Evolutionary conservation across 208 protist genomes (phyloP).

Genomic region (Acanthamoeba sp.): DNA sequence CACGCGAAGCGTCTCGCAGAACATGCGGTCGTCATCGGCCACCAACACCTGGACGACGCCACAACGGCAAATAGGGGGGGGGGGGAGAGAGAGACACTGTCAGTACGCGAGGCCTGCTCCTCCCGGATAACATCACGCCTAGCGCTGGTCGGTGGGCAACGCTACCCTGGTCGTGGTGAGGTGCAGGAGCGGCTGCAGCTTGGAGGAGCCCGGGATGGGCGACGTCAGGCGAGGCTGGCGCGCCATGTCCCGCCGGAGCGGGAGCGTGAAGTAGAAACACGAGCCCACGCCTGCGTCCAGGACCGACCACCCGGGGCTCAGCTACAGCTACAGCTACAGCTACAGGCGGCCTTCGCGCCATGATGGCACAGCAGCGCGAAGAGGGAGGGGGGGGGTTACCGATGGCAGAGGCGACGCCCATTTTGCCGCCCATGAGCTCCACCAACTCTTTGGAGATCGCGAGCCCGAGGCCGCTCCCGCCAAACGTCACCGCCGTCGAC

Average conservation of each 20-base stretch:
- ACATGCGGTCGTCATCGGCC: slow-evolving; percentile 42
- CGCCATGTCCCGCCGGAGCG: slow-evolving; percentile 10
- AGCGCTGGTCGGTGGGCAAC: not conserved
- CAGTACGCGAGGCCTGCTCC: too few relatives aligned
- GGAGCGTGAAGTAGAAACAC: slow-evolving; percentile 55
- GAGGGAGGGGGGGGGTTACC: not conserved
- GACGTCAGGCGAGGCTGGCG: not conserved
- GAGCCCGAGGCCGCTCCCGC: slow-evolving; percentile 57
- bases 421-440: slow-evolving; percentile 67
- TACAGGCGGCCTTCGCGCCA: too few relatives aligned
- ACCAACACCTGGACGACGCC: not conserved
- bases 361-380: not conserved
- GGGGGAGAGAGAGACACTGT: too few relatives aligned
- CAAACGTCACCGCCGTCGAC: slow-evolving; percentile 43
- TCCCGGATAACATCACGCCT: too few relatives aligned
- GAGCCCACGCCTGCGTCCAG: not conserved
- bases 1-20: slow-evolving; percentile 47
- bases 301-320: not conserved
- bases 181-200: slow-evolving; percentile 13
- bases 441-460: slow-evolving; percentile 62
- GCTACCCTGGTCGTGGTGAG: not conserved
- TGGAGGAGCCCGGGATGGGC: slow-evolving; percentile 19
- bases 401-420: slow-evolving; percentile 40
- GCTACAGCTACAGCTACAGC: too few relatives aligned
- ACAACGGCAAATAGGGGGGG: too few relatives aligned